Base-by-base conservation (phyloP, 176 grass and related monocot genomes). In the Melocanna baccifera region DNA sequence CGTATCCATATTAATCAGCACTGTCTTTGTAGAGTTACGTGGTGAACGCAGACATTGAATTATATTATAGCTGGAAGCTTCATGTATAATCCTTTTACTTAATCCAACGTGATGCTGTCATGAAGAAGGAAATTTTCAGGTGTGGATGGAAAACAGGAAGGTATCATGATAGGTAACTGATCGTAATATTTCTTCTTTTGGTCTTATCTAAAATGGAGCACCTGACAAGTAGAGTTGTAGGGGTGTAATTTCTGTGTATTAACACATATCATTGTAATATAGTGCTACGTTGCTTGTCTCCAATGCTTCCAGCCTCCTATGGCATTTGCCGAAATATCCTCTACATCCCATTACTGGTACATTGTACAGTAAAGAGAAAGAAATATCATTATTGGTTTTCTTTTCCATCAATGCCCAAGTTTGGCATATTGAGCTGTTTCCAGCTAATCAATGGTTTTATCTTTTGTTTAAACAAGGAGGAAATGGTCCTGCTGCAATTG, bases 51-150 rank as follows among this genome's bases (percentile, higher is more conserved):
- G 30, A 81, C 74, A 86, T 73, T 83, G 40, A 30, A 15, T 30
- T 67, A 77, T 78, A 88, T 90, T 87, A 81, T 91, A 73, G 80
- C 37, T 81, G 88, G 74, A 92, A 90, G 74, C 82, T 87, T 91
- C 76, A 73, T 67, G 19, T 72, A 46, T 81, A 92, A 69, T 83
- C 22, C 69, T 78, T 67, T 82, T 89, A 89, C 14, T 41, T 9
- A 64, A 78, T 87, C 83, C 48, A 84, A 47, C 11, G 0, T 78
- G 75, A 81, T 91, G 88, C 62, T 89, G 63, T 69, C 83, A 36
- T 48, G 65, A 77, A 77, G 80, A 87, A 79, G 71, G 47, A 74
- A 64, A 63, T 62, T 53, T 70, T 93, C 48, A 77, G 84, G 75
- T 65, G 56, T 77, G 7, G 59, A 81, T 50, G 28, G 43, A 53